Conservation (phyloP, 371 early-diverging fungal genomes). For the Smittium culicis region DNA sequence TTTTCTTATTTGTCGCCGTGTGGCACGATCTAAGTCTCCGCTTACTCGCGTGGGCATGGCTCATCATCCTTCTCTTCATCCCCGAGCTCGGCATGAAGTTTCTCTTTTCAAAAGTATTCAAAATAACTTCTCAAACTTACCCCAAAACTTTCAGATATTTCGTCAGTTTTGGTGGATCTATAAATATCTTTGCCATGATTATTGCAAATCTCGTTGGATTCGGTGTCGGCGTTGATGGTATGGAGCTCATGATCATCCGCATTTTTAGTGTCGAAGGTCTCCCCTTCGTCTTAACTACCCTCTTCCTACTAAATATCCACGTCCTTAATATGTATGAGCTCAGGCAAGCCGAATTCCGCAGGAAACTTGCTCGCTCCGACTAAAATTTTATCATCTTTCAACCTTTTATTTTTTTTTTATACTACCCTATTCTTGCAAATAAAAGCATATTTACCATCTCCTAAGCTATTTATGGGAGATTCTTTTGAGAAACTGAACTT, state of each 20-base stretch:
- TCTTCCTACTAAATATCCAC: slow-evolving; percentile 44
- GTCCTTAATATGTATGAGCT: slow-evolving; percentile 78
- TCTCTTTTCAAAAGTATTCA: not conserved
- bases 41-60: no score
- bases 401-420: no score
- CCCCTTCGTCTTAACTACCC: slow-evolving; percentile 36
- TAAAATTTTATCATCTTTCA: no score
- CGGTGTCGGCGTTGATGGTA: slow-evolving; percentile 72
- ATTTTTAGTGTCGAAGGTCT: slow-evolving; percentile 30
- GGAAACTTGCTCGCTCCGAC: no score
- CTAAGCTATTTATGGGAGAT: no score
- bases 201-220: slow-evolving; percentile 90
- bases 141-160: slow-evolving; percentile 64
- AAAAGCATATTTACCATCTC: no score
- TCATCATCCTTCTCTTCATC: no score
- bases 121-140: slow-evolving; percentile 14
- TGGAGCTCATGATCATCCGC: slow-evolving; percentile 42
- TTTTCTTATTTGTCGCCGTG: no score
- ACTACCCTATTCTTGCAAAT: no score
- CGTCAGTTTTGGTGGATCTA: slow-evolving; percentile 65
- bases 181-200: slow-evolving; percentile 87
- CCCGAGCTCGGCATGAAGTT: no score
- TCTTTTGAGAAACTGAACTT: no score
- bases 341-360: slow-evolving; percentile 45
- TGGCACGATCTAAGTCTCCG: no score